Percentiles rank a stretch among this genome's conserved stretches.
These are phyloP conservation scores for Plasmopara viticola DNA, from an alignment of 352 stramenopile genomes.

Conservation along the genomic window DNA sequence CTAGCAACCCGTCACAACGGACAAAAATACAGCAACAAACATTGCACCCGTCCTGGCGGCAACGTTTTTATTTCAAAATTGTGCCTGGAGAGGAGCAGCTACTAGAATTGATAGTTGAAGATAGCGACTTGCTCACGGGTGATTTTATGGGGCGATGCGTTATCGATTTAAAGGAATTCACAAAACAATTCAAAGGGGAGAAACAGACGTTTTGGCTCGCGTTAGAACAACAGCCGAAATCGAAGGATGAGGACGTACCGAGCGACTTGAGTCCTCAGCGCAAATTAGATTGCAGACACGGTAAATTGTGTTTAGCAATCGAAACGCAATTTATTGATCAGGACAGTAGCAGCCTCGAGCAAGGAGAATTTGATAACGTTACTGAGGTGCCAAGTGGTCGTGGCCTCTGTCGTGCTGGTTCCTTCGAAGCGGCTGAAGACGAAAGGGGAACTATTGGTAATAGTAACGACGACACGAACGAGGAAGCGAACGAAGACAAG, in stretches of 20 bases:
- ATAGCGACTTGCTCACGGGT: slow-evolving; percentile 58
- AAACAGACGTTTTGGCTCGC: slow-evolving; percentile 70
- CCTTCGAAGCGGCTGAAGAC: slow-evolving; percentile 7
- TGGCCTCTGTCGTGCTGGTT: slow-evolving; percentile 25
- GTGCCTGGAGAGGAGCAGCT: slow-evolving; percentile 33
- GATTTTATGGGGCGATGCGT: slow-evolving; percentile 70
- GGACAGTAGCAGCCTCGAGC: slow-evolving; percentile 45
- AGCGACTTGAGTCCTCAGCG: slow-evolving; percentile 46
- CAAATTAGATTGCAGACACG: slow-evolving; percentile 41
- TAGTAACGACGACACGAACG: slow-evolving; percentile 25
- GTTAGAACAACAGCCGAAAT: slow-evolving; percentile 42
- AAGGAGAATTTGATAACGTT: slow-evolving; percentile 63
- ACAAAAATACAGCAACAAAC: slow-evolving; percentile 63
- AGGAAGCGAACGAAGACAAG: slow-evolving; percentile 25
- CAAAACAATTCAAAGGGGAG: slow-evolving; percentile 29
- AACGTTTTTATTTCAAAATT: slow-evolving; percentile 65
- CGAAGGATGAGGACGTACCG: slow-evolving; percentile 21
- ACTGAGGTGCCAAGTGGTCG: slow-evolving; percentile 43
- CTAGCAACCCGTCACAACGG: slow-evolving; percentile 48
- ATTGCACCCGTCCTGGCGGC: slow-evolving; percentile 55
- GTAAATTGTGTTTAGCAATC: slow-evolving; percentile 62
- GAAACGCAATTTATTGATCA: slow-evolving; percentile 51
- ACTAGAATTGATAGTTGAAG: slow-evolving; percentile 54
- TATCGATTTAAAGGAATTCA: slow-evolving; percentile 61
- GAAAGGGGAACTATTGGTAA: slow-evolving; percentile 21